A percentile compares a stretch with the other conserved stretches of the same genome.
Evolutionary conservation across 768 basidiomycete species (phyloP).

Genomic region (Pleurotus pulmonarius): DNA sequence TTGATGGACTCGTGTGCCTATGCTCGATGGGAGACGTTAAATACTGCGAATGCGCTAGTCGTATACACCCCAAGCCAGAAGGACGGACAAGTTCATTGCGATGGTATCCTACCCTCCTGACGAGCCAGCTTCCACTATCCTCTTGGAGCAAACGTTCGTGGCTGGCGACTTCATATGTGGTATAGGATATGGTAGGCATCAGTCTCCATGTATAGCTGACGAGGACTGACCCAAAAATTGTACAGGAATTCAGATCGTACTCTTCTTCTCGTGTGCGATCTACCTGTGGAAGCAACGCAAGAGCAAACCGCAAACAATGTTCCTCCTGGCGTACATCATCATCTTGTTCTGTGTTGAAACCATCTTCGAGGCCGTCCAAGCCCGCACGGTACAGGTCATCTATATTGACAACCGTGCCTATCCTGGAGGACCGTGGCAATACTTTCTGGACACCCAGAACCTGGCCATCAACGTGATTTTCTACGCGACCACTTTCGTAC

Average conservation of each 20-base stretch:
- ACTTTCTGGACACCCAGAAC: conserved; percentile 37
- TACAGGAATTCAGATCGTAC: conserved; percentile 35
- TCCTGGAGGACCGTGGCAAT: conserved; percentile 40
- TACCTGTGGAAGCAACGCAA: conserved; percentile 34
- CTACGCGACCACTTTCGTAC: conserved; percentile 36
- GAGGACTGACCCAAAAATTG: not conserved
- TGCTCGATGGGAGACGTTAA: too few species aligned
- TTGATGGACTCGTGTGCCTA: not conserved
- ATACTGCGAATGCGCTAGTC: too few species aligned
- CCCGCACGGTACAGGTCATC: conserved; percentile 35
- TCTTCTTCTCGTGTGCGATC: conserved; percentile 29
- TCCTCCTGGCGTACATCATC: conserved; percentile 35
- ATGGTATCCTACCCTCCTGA: conserved; percentile 16
- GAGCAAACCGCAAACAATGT: conserved; percentile 20
- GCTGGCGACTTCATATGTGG: conserved; percentile 38
- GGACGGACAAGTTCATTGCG: too few species aligned
- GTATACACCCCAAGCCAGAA: too few species aligned
- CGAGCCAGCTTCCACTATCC: conserved; percentile 27
- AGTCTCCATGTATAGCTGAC: not conserved
- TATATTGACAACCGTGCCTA: conserved; percentile 39
- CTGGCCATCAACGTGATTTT: conserved; percentile 40
- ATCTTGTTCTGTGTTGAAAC: conserved; percentile 33
- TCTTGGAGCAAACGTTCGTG: conserved; percentile 35
- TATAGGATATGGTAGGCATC: conserved; percentile 32
- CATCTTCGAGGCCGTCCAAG: conserved; percentile 33